Evolutionary conservation across 352 stramenopile genomes (phyloP), one percentile per base, ranked within the genome.

Genomic region (Phytophthora uliginosa): DNA sequence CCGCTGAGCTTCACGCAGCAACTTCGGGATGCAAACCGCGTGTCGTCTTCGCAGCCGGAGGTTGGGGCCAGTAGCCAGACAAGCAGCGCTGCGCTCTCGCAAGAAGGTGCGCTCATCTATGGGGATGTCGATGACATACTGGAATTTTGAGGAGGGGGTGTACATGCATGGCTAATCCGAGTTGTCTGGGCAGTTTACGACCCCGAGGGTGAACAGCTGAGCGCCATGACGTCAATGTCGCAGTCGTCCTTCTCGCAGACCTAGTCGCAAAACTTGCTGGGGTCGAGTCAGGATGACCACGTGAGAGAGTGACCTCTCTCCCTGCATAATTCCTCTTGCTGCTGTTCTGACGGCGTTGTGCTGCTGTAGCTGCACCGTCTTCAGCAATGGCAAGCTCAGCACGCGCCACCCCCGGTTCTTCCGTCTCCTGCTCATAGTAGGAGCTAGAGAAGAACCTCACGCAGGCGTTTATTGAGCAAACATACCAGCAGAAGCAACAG

Each of bases 201-300:
- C 3, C 47, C 38, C 7, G 75, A 73, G 12, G 69, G 74, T 55
- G 78, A 88, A 13, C 60, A 81, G 40, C 69, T 66, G 56, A 79
- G 73, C 53, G 70, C 68, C 20, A 75, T 76, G 42, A 78, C 72
- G 28, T 86, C 81, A 10, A 76, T 83, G 38, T 87, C 83, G 20
- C 81, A 88, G 68, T 82, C 76, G 15, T 79, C 76, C 8, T 74
- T 77, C 40, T 81, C 70, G n/a, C 74, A 77, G 40, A 73, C 69
- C 8, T 79, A 83, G 52, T 77, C 78, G 18, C 75, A 79, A 28
- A 74, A 77, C 28, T 71, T 79, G 69, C 53, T 80, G 12, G 67
- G 59, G 7, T 71, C 59, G 53, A 79, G 66, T 38, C 74, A 83
- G 40, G 71, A 83, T 48, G 55, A 71, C 17, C 52, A 80, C 65